Evolutionary conservation across 345 rosid genomes (phyloP).

Genomic region (Brassica juncea): DNA sequence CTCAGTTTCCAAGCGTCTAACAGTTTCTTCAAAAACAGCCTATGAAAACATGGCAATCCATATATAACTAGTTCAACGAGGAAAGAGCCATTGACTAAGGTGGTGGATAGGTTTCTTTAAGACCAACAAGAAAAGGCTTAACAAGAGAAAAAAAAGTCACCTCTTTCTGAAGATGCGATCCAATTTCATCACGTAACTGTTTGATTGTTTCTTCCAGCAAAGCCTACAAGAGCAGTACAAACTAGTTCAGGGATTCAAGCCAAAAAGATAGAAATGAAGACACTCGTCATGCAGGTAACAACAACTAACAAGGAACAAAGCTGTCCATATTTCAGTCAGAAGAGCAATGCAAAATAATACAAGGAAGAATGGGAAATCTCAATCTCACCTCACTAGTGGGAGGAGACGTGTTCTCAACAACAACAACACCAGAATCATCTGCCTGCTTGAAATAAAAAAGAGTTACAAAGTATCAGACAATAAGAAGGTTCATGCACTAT

Average conservation of each 20-base stretch:
- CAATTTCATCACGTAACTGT: slow-evolving; percentile 50
- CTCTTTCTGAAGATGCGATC: slow-evolving; percentile 51
- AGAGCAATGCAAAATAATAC: background rate
- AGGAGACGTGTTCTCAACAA: slow-evolving; percentile 45
- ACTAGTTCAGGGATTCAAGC: slow-evolving; percentile 9
- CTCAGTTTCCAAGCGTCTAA: slow-evolving; percentile 49
- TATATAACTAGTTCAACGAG: background rate
- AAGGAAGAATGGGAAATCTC: slow-evolving; percentile 18
- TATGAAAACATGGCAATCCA: slow-evolving; percentile 29
- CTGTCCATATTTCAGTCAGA: background rate
- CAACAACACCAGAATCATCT: slow-evolving; percentile 33
- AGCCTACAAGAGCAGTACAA: slow-evolving; percentile 45
- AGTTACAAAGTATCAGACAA: background rate
- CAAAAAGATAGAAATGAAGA: slow-evolving; percentile 8
- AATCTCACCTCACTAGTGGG: slow-evolving; percentile 47
- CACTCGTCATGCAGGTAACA: background rate
- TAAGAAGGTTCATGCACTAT: no score
- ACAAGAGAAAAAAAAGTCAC: slow-evolving; percentile 37
- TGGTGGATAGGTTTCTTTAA: background rate
- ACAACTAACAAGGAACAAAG: background rate
- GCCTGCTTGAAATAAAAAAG: slow-evolving; percentile 38
- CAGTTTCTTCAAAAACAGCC: slow-evolving; percentile 55
- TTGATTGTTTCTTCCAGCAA: slow-evolving; percentile 51
- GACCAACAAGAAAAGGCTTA: background rate
- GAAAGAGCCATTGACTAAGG: slow-evolving; percentile 4